Conservation (phyloP, 441 rosid species). For the Erodium moschatum region DNA sequence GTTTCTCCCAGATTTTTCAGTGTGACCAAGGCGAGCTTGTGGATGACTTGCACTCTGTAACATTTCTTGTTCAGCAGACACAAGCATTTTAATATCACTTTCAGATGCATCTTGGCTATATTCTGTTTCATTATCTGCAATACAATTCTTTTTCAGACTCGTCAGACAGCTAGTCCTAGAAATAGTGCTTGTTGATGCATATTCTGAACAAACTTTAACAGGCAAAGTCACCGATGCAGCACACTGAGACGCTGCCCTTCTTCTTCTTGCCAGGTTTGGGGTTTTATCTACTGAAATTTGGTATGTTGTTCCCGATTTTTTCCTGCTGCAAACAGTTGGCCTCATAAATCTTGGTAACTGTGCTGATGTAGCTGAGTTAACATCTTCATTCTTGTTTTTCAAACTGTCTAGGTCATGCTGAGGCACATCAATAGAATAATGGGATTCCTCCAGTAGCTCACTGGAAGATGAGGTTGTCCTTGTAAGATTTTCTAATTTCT, state of each 20-base stretch:
- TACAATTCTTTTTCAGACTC: constrained; percentile 28
- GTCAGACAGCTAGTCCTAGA: constrained; percentile 47
- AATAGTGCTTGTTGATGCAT: constrained; percentile 38
- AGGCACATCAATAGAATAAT: background rate
- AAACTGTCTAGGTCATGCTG: constrained; percentile 20
- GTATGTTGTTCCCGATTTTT: constrained; percentile 34
- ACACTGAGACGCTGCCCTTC: constrained; percentile 32
- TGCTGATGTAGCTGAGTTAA: constrained; percentile 29
- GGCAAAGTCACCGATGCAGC: constrained; percentile 52
- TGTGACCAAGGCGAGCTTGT: constrained; percentile 19
- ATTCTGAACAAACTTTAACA: constrained; percentile 33
- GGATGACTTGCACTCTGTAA: too few relatives aligned
- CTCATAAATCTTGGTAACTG: constrained; percentile 61
- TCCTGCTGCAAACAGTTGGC: constrained; percentile 59
- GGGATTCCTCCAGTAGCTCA: constrained; percentile 27
- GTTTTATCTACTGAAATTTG: constrained; percentile 26
- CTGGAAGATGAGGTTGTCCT: constrained; percentile 28
- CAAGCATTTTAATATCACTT: constrained; percentile 37
- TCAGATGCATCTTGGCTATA: constrained; percentile 50
- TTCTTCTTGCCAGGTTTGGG: constrained; percentile 27
- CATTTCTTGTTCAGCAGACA: constrained; percentile 26
- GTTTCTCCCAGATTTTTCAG: constrained; percentile 20
- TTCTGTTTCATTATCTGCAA: constrained; percentile 44
- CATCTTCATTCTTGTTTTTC: constrained; percentile 22
- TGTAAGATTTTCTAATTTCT: constrained; percentile 36